A percentile compares a stretch with the other conserved stretches of the same genome.
Evolutionary conservation across 2,329 filamentous ascomycete species (phyloP).

Genomic region (Phyllosticta paracitricarpa): DNA sequence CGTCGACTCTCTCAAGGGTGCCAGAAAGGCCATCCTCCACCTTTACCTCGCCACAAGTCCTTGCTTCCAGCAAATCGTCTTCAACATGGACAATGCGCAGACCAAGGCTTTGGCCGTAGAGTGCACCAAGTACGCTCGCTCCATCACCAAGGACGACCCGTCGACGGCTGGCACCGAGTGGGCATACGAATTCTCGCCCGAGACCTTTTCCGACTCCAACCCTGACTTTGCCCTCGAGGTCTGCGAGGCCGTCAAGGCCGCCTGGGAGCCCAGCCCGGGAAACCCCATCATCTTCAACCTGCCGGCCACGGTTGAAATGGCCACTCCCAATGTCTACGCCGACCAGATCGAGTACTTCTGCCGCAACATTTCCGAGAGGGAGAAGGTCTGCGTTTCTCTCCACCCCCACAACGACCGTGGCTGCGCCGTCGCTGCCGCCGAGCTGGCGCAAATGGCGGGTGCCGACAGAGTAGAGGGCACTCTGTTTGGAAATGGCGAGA

Average conservation of each 20-base stretch:
- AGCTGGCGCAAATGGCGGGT: slow-evolving; percentile 92
- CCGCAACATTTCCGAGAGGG: slow-evolving; percentile 68
- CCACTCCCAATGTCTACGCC: slow-evolving; percentile 90
- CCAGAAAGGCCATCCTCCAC: slow-evolving; percentile 90
- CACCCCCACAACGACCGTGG: slow-evolving; percentile 95
- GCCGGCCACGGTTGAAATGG: slow-evolving; percentile 89
- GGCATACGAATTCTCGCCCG: slow-evolving; percentile 76
- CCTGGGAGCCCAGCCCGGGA: slow-evolving; percentile 74
- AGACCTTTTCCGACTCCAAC: slow-evolving; percentile 83
- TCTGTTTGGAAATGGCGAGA: slow-evolving; percentile 87
- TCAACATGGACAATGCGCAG: slow-evolving; percentile 76
- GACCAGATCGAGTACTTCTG: slow-evolving; percentile 97
- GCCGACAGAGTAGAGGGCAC: slow-evolving; percentile 91
- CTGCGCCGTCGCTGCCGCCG: slow-evolving; percentile 78
- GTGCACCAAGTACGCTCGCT: slow-evolving; percentile 77
- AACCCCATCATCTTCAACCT: slow-evolving; percentile 93
- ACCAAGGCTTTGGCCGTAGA: slow-evolving; percentile 71
- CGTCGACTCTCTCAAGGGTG: slow-evolving; percentile 76
- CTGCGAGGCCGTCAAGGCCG: slow-evolving; percentile 87
- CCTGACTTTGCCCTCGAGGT: slow-evolving; percentile 74
- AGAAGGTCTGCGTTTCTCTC: slow-evolving; percentile 80
- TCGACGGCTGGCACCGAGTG: slow-evolving; percentile 50
- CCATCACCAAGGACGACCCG: slow-evolving; percentile 75
- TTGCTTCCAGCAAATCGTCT: slow-evolving; percentile 88
- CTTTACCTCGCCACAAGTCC: slow-evolving; percentile 94